These are phyloP conservation scores for Pseudopithomyces chartarum DNA, from an alignment of 2,329 filamentous ascomycete genomes.

Conservation along the genomic window DNA sequence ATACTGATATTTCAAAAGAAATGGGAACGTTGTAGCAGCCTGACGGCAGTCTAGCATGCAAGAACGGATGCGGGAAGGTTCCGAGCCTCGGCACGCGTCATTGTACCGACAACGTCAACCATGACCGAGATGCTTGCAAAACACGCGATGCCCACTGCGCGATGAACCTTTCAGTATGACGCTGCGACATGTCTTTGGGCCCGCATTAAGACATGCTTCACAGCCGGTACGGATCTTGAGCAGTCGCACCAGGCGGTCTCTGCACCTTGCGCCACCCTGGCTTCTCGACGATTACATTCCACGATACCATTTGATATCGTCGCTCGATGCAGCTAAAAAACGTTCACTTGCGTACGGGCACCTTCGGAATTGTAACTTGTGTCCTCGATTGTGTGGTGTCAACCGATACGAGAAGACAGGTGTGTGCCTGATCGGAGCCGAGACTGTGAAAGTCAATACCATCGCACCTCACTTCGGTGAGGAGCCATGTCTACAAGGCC, in stretches of 20 bases:
- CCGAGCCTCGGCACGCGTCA: conserved; percentile 10
- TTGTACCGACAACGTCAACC: background rate
- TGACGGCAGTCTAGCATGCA: background rate
- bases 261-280: conserved; percentile 66
- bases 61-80: background rate
- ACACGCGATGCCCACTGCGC: background rate
- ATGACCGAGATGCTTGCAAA: background rate
- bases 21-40: background rate
- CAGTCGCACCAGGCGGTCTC: conserved; percentile 28
- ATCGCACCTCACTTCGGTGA: conserved; percentile 76
- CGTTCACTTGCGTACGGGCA: conserved; percentile 75
- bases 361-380: conserved; percentile 79
- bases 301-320: conserved; percentile 71
- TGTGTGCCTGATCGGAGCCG: conserved; percentile 74
- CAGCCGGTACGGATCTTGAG: background rate
- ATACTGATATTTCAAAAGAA: background rate
- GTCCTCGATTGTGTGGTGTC: conserved; percentile 75
- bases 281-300: conserved; percentile 76
- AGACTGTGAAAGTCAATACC: conserved; percentile 78
- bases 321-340: conserved; percentile 73
- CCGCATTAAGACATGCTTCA: conserved; percentile 10
- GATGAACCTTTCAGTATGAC: background rate
- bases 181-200: conserved; percentile 13
- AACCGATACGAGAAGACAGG: conserved; percentile 82
- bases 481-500: conserved; percentile 83